These are phyloP conservation scores for Tetracladium setigerum DNA, from an alignment of 495 filamentous ascomycete species.

Conservation along the genomic window DNA sequence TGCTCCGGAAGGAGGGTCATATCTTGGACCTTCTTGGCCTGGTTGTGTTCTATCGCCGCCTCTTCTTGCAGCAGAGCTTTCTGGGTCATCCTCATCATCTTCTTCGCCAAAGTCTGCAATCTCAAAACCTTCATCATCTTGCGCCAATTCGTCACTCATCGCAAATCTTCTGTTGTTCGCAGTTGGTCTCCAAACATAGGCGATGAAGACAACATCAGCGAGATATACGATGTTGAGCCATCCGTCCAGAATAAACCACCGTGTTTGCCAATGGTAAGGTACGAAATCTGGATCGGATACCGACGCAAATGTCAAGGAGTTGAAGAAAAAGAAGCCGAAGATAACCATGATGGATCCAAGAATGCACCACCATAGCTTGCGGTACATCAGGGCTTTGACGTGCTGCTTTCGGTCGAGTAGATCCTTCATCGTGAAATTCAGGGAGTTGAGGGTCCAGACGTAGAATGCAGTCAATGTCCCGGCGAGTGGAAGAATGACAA, in stretches of 20 bases:
- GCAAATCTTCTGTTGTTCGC: constrained; percentile 96
- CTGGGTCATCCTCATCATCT: constrained; percentile 65
- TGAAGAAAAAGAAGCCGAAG: constrained; percentile 93
- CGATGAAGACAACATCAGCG: constrained; percentile 80
- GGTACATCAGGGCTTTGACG: constrained; percentile 89
- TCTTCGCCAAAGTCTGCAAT: constrained; percentile 83
- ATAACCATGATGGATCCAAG: constrained; percentile 87
- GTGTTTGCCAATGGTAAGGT: constrained; percentile 88
- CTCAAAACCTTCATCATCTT: constrained; percentile 93
- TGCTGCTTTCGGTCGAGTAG: constrained; percentile 88
- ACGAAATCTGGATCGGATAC: constrained; percentile 77
- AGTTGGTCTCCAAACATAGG: constrained; percentile 96
- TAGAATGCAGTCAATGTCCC: constrained; percentile 95
- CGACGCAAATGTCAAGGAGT: constrained; percentile 88
- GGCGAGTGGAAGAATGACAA: constrained; percentile 89
- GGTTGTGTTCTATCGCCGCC: constrained; percentile 26
- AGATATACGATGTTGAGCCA: constrained; percentile 98
- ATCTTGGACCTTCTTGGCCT: constrained; percentile 28
- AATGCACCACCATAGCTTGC: constrained; percentile 98
- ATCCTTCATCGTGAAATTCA: constrained; percentile 93
- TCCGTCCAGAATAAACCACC: constrained; percentile 97
- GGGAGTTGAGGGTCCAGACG: constrained; percentile 95
- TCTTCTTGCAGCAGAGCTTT: constrained; percentile 58
- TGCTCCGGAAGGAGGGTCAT: constrained; percentile 17
- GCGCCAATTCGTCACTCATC: constrained; percentile 98